phyloP scores from a whole-genome alignment of 495 filamentous ascomycete species.

The Hypoxylon rickii region DNA sequence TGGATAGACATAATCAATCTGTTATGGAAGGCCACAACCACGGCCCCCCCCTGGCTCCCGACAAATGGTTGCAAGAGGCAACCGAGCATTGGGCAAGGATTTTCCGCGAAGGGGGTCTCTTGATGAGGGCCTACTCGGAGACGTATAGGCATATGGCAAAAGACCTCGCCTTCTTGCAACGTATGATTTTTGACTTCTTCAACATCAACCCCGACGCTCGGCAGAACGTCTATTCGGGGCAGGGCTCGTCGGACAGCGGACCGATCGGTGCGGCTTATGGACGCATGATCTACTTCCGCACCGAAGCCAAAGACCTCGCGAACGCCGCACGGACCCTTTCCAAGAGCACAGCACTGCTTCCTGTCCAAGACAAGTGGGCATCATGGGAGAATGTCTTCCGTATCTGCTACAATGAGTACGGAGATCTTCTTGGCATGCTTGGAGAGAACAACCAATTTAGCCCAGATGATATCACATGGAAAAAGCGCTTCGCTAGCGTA shows the following conservation, averaged over 20 bases:
- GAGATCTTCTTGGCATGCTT: conserved; percentile 7
- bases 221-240: neutral
- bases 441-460: neutral
- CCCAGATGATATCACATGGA: conserved; percentile 18
- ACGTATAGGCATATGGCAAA: neutral
- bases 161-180: conserved; percentile 17
- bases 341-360: too few relatives aligned
- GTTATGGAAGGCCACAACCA: too few relatives aligned
- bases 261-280: neutral
- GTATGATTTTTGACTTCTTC: conserved; percentile 19
- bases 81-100: neutral
- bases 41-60: too few relatives aligned
- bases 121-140: conserved; percentile 1
- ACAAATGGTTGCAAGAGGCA: neutral
- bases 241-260: neutral
- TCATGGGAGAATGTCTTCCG: neutral
- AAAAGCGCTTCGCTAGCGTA: conserved; percentile 17
- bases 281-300: neutral
- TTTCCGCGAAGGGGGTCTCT: conserved; percentile 2
- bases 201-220: neutral
- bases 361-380: neutral
- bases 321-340: too few relatives aligned
- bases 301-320: neutral
- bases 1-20: too few relatives aligned
- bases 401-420: neutral